Evolutionary conservation across 202 grass and related monocot species (phyloP), one percentile per base, ranked within the genome.

Genomic region (Bolboschoenoplectus hybrid): DNA sequence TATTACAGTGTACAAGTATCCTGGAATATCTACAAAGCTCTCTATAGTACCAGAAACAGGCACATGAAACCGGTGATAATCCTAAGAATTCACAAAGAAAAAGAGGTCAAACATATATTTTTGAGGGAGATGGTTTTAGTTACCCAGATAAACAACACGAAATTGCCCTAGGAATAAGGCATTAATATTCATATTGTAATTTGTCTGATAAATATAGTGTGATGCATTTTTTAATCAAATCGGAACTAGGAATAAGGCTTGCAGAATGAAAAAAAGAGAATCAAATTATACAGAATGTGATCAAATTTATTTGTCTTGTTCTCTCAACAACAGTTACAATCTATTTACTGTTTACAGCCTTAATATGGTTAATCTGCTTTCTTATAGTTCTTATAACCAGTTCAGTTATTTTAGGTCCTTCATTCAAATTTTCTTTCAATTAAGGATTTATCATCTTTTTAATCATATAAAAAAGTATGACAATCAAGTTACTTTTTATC

Each of bases 41-140:
- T 98, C 97, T 51, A 98, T 86, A 38, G 80, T 91, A 75, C 97
- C 97, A 89, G 97, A 98, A 40, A 98, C 91, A 6, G 97, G 97
- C 85, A 94, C 91, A 94, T 98, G 97, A 83, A 98, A 98, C 80
- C 97, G 91, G 85, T 98, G 97, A 68, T 98, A 98, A 88, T 98
- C 97, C 97, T 98, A 81, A 65, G 1, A 85, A 62, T 78, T 51
- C 36, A 34, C 46, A 87, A 86, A 79, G 51, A 17, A 17, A 40
- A 57, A 79, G 7, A 76, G 16, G 36, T 38, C 26, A 77, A 77
- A 56, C 4, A 40, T 71, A 45, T 46, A 72, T 72, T 20, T 40
- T 20, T 40, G 36, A 56, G 50, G 50, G 32, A 55, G 26, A 78
- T 17, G 43, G 19, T 50, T 32, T 32, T 74, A 39, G 2, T 67